Evolutionary conservation across 139 green algal species (phyloP).

Genomic region (Chlamydomonas eustigma): DNA sequence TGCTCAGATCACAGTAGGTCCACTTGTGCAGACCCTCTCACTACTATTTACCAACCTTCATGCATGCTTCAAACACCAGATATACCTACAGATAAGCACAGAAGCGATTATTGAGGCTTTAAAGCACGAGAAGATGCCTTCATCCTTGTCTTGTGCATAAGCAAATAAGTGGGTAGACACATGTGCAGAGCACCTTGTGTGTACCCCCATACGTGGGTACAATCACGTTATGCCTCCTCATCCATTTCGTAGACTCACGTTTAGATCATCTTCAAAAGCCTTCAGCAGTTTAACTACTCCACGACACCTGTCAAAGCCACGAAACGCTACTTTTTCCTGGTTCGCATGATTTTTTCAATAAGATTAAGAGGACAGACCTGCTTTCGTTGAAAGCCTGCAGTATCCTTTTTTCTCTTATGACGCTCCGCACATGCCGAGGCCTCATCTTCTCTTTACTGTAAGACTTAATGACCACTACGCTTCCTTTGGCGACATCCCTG

Average conservation of each 20-base stretch:
- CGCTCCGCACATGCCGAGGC: slow-evolving; percentile 21
- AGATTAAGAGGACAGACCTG: slow-evolving; percentile 15
- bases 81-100: slow-evolving; percentile 34
- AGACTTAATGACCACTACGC: slow-evolving; percentile 10
- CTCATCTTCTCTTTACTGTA: slow-evolving; percentile 6
- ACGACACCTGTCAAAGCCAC: slow-evolving; percentile 13
- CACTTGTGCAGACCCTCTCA: not conserved
- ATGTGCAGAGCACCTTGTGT: too few relatives aligned
- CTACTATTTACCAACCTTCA: not conserved
- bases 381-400: slow-evolving; percentile 15
- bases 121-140: too few relatives aligned
- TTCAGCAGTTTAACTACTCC: slow-evolving; percentile 29
- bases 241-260: not conserved
- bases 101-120: too few relatives aligned
- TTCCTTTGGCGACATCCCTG: not conserved
- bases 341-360: too few relatives aligned
- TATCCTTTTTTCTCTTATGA: slow-evolving; percentile 24
- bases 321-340: too few relatives aligned
- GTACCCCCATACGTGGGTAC: too few relatives aligned
- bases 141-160: too few relatives aligned
- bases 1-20: not conserved
- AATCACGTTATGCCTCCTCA: too few relatives aligned
- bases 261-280: slow-evolving; percentile 41
- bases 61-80: slow-evolving; percentile 41
- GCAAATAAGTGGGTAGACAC: too few relatives aligned